These are phyloP conservation scores for Lolium multiflorum DNA, from an alignment of 176 grass and related monocot genomes.

Conservation along the genomic window DNA sequence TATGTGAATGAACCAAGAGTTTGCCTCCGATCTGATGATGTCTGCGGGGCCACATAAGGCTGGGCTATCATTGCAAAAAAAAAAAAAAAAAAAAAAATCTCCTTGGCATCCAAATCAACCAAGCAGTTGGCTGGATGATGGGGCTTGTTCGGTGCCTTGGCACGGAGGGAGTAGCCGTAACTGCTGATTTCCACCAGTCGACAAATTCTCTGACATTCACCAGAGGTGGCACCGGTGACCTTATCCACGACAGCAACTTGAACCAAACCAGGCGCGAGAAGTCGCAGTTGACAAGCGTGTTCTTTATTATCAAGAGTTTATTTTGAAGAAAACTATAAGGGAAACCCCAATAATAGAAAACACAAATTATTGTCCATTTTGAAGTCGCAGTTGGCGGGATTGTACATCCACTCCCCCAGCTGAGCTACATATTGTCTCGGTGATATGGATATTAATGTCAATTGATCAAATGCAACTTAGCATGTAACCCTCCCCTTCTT, in stretches of 20 bases:
- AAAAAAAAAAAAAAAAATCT: neutral
- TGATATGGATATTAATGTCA: conserved; percentile 1
- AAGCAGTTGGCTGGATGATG: neutral
- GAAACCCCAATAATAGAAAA: neutral
- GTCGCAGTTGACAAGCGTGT: neutral
- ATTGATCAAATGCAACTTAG: neutral
- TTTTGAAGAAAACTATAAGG: conserved; percentile 12
- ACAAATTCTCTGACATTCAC: no score
- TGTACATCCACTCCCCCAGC: conserved; percentile 1
- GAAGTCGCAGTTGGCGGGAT: no score
- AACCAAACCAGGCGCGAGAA: neutral
- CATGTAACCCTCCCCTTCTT: neutral
- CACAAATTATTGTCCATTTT: neutral
- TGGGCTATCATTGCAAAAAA: neutral
- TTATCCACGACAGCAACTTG: conserved; percentile 3
- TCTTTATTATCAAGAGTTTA: neutral
- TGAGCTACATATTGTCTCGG: neutral
- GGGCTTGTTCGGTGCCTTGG: neutral
- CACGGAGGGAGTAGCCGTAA: neutral
- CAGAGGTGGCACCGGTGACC: neutral
- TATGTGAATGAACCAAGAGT: conserved; percentile 15
- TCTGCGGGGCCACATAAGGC: neutral
- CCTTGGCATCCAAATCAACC: neutral
- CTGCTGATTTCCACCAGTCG: no score
- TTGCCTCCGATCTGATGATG: neutral